Base-by-base conservation (phyloP, 805 yeast genomes). In the Myxozyma lipomycoides region DNA sequence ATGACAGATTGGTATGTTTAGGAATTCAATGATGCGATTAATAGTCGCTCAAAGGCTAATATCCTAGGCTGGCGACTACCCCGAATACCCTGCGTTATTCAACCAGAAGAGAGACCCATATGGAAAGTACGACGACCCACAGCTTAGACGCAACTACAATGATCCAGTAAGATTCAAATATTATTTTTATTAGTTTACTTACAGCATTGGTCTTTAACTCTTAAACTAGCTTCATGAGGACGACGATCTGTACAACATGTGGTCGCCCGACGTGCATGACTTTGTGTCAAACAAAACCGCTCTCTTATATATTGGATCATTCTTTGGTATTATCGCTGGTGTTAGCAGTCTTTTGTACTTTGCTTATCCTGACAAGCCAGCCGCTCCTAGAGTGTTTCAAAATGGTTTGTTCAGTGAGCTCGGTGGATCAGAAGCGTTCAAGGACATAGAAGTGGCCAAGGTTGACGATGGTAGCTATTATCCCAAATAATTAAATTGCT, bases 181-280 rank as follows among this genome's bases (percentile, higher is more conserved):
- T 24, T 4, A 2, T 12, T 17, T n/a, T n/a, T n/a, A n/a, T n/a
- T n/a, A n/a, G n/a, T n/a, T n/a, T n/a, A n/a, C n/a, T n/a, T n/a
- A 6, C 19, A 3, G 45, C 3, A 1, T 3, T n/a, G 23, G 21
- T 35, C 10, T 6, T 21, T 7, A 42, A n/a, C n/a, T n/a, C 22
- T 12, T 12, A 4, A 21, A 4, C 15, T 30, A 59, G 25, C 67
- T 86, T 58, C 82, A 81, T 65, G 79, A 81, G 48, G 79, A 82
- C 61, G 84, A 82, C 59, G 95, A 86, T 64, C 71, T 78, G 67
- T 74, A 82, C 63, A 90, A 86, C 67, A 76, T 85, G 75, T 86
- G 95, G 95, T 78, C 95, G 6, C 93, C 95, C 10, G 95, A 86
- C 63, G 77, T 81, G 63, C 79, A 74, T 66, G 80, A 81, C 60